phyloP scores from a whole-genome alignment of 768 basidiomycete species.

The Suillus paluster region DNA sequence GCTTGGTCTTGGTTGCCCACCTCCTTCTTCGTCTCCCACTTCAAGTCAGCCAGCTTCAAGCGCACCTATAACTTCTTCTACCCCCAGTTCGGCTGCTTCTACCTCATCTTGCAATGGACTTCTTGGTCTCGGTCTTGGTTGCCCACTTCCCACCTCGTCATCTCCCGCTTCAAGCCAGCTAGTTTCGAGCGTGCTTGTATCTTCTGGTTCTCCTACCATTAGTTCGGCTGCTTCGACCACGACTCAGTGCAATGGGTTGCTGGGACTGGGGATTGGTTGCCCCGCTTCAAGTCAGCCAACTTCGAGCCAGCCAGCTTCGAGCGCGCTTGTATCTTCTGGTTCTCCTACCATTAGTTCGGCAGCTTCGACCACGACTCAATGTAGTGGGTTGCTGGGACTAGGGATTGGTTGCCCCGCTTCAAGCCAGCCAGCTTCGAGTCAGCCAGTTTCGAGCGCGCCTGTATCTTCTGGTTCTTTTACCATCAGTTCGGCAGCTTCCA shows the following conservation, averaged over 20 bases:
- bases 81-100: constrained; percentile 5
- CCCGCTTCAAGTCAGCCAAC: too few species aligned
- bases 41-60: constrained; percentile 11
- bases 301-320: too few species aligned
- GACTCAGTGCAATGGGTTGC: constrained; percentile 11
- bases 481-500: too few species aligned
- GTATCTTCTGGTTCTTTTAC: too few species aligned
- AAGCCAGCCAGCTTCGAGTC: neutral
- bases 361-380: neutral
- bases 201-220: too few species aligned
- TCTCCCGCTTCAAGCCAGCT: neutral
- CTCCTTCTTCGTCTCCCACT: constrained; percentile 9
- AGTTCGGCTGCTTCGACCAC: too few species aligned
- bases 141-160: neutral
- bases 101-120: constrained; percentile 16
- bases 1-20: constrained; percentile 15
- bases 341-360: too few species aligned
- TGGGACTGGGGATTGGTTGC: constrained; percentile 26
- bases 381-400: constrained; percentile 21
- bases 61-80: constrained; percentile 5
- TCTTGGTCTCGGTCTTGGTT: constrained; percentile 17
- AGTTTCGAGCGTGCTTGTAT: neutral
- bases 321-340: too few species aligned
- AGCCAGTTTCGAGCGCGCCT: neutral
- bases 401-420: constrained; percentile 18